Conservation (phyloP, 2,329 filamentous ascomycete genomes). For the Leptographium galeiforme region DNA sequence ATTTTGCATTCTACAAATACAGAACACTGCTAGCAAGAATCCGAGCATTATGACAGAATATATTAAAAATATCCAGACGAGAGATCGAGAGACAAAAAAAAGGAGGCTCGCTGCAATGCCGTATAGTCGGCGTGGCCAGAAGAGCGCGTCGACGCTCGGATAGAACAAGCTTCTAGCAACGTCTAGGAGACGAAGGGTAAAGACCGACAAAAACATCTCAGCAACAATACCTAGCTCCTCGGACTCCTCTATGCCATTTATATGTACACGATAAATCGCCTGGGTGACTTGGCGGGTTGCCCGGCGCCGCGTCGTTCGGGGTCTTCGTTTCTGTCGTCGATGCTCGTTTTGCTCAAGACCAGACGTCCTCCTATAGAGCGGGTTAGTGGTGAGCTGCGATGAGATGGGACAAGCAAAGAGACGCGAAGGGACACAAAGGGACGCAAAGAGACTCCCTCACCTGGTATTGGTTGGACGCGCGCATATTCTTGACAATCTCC, state of each 20-base stretch:
- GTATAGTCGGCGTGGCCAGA: background rate
- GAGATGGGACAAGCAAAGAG: too few species aligned
- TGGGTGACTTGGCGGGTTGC: background rate
- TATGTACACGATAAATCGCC: background rate
- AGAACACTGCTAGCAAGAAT: background rate
- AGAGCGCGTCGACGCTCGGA: background rate
- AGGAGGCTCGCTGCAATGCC: background rate
- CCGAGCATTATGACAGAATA: background rate
- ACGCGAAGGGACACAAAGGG: background rate
- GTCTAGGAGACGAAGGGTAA: background rate
- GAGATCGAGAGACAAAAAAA: background rate
- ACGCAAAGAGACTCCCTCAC: slow-evolving; percentile 30
- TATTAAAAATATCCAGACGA: background rate
- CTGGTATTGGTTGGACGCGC: slow-evolving; percentile 90
- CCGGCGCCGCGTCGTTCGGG: background rate
- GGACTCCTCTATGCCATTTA: slow-evolving; percentile 3
- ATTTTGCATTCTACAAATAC: too few species aligned
- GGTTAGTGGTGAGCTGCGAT: background rate
- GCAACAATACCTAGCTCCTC: background rate
- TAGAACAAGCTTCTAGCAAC: background rate
- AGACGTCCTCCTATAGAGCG: slow-evolving; percentile 51
- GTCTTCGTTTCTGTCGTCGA: background rate
- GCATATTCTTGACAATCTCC: slow-evolving; percentile 95
- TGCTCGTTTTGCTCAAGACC: slow-evolving; percentile 35
- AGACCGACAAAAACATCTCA: background rate